These are phyloP conservation scores for Lonicera japonica DNA, from an alignment of 129 eudicot genomes.

Conservation along the genomic window DNA sequence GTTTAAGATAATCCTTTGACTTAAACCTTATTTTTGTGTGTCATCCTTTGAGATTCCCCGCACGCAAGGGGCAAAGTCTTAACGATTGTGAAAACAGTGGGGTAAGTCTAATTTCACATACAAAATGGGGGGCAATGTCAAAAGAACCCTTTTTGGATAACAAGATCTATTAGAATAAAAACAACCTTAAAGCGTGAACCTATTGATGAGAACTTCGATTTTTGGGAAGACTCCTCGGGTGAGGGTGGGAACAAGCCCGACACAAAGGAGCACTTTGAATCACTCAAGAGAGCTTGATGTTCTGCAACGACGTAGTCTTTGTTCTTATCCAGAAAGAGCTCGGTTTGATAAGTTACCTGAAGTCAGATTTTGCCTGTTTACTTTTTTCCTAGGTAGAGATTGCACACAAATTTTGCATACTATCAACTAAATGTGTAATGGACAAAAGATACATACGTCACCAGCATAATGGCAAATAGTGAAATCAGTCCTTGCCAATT, in stretches of 20 bases:
- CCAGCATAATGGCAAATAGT: conserved; percentile 93
- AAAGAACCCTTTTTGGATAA: no score
- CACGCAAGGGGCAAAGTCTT: no score
- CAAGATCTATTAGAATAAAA: neutral
- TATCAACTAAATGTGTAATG: neutral
- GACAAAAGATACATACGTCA: conserved; percentile 50
- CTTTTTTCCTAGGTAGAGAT: neutral
- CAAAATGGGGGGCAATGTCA: neutral
- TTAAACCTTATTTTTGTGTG: no score
- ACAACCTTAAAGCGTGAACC: conserved; percentile 80
- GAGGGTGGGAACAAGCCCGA: conserved; percentile 77
- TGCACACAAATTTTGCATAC: no score
- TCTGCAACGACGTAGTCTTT: conserved; percentile 88
- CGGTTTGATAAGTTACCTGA: conserved; percentile 90
- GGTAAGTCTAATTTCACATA: neutral
- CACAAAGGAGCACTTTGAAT: conserved; percentile 73
- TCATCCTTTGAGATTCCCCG: no score
- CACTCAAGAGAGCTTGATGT: conserved; percentile 73
- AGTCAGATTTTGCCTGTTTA: conserved; percentile 18
- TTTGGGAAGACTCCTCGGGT: conserved; percentile 64
- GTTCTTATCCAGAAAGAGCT: conserved; percentile 80
- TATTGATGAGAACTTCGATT: conserved; percentile 84
- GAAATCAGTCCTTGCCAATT: conserved; percentile 71
- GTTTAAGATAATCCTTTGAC: no score
- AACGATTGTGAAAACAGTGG: no score